phyloP scores from a whole-genome alignment of 768 basidiomycete species.

The Russula olivacea region DNA sequence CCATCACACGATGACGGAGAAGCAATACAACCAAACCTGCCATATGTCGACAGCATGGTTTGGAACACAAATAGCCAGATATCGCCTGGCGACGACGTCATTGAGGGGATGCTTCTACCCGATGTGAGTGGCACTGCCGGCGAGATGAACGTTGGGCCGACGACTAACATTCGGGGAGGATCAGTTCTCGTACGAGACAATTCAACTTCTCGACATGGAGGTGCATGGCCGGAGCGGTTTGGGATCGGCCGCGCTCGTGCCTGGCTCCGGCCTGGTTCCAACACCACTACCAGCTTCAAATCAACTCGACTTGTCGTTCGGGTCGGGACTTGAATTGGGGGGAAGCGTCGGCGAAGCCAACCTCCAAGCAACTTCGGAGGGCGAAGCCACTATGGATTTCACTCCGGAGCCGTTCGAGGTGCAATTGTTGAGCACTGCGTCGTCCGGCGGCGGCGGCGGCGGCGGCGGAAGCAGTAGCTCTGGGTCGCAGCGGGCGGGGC shows the following conservation, averaged over 20 bases:
- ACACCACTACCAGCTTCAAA: neutral
- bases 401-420: neutral
- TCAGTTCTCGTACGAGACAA: neutral
- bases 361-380: neutral
- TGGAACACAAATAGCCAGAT: neutral
- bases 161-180: neutral
- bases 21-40: neutral
- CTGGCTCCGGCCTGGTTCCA: neutral
- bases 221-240: no score
- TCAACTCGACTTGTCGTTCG: neutral
- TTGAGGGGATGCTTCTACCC: neutral
- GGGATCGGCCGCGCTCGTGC: neutral
- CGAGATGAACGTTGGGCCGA: neutral
- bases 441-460: neutral
- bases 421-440: neutral
- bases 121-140: neutral
- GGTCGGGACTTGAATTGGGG: neutral
- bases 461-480: neutral
- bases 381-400: neutral
- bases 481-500: neutral
- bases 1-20: neutral
- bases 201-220: neutral
- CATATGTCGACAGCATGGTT: neutral
- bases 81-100: neutral
- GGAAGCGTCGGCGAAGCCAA: neutral